Conservation (phyloP, 2,329 filamentous ascomycete genomes). For the Escovopsis sp. region DNA sequence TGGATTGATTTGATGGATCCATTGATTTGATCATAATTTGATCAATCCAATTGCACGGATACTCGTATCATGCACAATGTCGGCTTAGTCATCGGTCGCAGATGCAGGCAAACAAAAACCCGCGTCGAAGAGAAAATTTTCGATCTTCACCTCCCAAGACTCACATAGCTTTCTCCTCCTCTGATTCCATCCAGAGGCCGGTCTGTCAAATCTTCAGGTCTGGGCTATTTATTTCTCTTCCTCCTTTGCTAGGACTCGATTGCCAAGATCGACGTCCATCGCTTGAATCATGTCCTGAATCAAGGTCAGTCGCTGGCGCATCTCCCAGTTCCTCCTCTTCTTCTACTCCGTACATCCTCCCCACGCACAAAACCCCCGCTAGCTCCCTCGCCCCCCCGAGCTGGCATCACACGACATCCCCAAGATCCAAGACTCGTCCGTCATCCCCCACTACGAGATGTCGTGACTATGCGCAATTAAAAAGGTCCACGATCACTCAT, state of each 20-base stretch:
- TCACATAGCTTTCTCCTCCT: no score
- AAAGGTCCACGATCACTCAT: no score
- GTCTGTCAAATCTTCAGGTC: not conserved
- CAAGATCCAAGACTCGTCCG: not conserved
- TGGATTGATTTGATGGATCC: no score
- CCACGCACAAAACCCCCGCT: no score
- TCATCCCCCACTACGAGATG: not conserved
- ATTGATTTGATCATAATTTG: no score
- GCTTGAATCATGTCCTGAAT: slow-evolving; percentile 17
- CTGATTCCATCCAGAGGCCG: no score
- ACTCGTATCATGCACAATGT: no score
- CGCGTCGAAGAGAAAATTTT: no score
- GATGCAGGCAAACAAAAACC: no score
- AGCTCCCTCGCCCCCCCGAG: not conserved
- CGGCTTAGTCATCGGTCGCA: no score
- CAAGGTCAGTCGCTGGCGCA: slow-evolving; percentile 12
- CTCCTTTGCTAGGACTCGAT: slow-evolving; percentile 2
- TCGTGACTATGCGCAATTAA: not conserved
- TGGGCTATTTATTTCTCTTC: not conserved
- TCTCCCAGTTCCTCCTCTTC: not conserved
- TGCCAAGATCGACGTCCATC: slow-evolving; percentile 5
- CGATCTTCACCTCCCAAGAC: no score
- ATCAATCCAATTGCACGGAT: no score
- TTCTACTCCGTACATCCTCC: not conserved
- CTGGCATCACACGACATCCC: not conserved